Conservation (phyloP, 768 basidiomycete genomes). For the Leucocoprinus birnbaumii region DNA sequence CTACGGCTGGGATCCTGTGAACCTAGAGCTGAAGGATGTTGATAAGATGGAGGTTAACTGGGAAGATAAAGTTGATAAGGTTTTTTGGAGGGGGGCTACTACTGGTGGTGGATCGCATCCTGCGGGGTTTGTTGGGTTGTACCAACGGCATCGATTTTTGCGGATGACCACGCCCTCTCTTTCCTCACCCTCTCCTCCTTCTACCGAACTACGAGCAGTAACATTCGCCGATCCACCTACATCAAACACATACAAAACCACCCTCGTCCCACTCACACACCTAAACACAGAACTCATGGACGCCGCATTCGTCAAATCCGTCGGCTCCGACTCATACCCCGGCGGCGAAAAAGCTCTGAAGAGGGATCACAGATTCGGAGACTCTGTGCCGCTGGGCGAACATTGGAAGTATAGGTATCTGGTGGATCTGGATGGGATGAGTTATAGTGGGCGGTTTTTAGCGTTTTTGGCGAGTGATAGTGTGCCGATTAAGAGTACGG, state of each 20-base stretch:
- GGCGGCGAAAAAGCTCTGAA: slow-evolving; percentile 65
- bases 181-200: slow-evolving; percentile 37
- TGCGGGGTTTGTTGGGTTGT: slow-evolving; percentile 75
- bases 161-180: slow-evolving; percentile 68
- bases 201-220: slow-evolving; percentile 44
- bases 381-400: slow-evolving; percentile 70
- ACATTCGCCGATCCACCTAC: slow-evolving; percentile 17
- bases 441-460: slow-evolving; percentile 84
- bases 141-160: slow-evolving; percentile 85
- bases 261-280: slow-evolving; percentile 1
- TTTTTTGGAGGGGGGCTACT: slow-evolving; percentile 96
- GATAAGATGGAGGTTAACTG: slow-evolving; percentile 89
- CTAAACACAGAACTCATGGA: slow-evolving; percentile 84
- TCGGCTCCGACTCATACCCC: slow-evolving; percentile 67
- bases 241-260: slow-evolving; percentile 6
- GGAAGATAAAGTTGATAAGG: slow-evolving; percentile 81
- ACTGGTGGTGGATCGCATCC: slow-evolving; percentile 93
- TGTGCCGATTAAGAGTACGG: slow-evolving; percentile 78
- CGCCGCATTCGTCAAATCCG: slow-evolving; percentile 73
- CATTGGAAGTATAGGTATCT: slow-evolving; percentile 90
- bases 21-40: slow-evolving; percentile 66
- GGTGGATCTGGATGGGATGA: slow-evolving; percentile 87
- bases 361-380: slow-evolving; percentile 60
- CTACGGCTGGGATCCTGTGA: slow-evolving; percentile 85
- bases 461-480: slow-evolving; percentile 78